A percentile compares a stretch with the other conserved stretches of the same genome.
Conservation (phyloP, 2,329 filamentous ascomycete species). For the Mollisiaceae sp. region DNA sequence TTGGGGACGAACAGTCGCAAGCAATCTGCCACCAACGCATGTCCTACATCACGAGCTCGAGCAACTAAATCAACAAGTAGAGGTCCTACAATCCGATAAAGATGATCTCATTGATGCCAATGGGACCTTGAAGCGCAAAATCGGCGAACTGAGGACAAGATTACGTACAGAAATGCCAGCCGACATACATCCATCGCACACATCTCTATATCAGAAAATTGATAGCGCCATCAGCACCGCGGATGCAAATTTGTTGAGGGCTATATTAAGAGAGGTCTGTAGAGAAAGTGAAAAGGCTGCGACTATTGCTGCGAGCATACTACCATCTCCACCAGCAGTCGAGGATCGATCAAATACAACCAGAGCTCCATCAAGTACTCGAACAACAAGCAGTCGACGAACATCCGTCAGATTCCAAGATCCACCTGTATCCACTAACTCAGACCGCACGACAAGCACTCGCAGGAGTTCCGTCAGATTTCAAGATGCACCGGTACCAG, state of each 20-base stretch:
- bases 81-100: neutral
- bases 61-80: neutral
- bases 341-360: neutral
- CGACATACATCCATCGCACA: neutral
- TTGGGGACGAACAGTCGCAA: conserved; percentile 5
- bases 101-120: neutral
- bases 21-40: neutral
- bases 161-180: neutral
- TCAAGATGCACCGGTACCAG: neutral
- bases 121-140: neutral
- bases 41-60: neutral
- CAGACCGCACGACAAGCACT: neutral
- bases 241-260: neutral
- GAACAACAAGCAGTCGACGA: neutral
- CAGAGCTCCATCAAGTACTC: neutral
- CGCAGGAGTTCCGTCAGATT: neutral
- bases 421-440: neutral
- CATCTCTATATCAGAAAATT: neutral
- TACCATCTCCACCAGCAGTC: neutral
- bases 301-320: neutral
- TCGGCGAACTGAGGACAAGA: neutral
- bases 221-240: conserved; percentile 5
- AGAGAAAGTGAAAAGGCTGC: conserved; percentile 9
- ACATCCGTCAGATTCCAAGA: conserved; percentile 8
- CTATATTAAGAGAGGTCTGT: conserved; percentile 8